Base-by-base conservation (phyloP, 768 basidiomycete species). In the Mycena pura region DNA sequence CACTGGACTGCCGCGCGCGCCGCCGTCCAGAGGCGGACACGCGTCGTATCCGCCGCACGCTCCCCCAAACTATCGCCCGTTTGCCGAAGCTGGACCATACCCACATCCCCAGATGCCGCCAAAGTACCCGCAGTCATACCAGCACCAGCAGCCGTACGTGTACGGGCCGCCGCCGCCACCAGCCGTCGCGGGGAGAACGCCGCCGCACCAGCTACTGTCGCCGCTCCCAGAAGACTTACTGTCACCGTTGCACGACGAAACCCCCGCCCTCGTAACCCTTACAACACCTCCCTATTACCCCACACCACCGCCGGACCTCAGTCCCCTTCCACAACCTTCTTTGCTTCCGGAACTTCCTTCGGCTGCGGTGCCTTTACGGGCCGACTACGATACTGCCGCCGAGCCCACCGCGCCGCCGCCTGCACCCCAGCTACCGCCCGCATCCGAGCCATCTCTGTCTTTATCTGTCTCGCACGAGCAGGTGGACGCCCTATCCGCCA, bases 211-310 rank as follows among this genome's bases (percentile, higher is more conserved):
- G 22, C n/a, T n/a, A n/a, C n/a, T n/a, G n/a, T 61, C 59, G 10
- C 60, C 46, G 40, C 47, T 60, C 3, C 45, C 59, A n/a, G 54
- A 53, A 25, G 51, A 47, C n/a, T n/a, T n/a, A 29, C 45, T 22
- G 25, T 39, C 36, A 14, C 55, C 45, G 6, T 19, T 15, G 25
- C 54, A 13, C n/a, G n/a, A n/a, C n/a, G n/a, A n/a, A n/a, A n/a
- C n/a, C n/a, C n/a, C n/a, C n/a, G n/a, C n/a, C n/a, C n/a, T n/a
- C n/a, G n/a, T n/a, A n/a, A n/a, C n/a, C n/a, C n/a, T n/a, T n/a
- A n/a, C n/a, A n/a, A n/a, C n/a, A n/a, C n/a, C n/a, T n/a, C n/a
- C n/a, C n/a, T n/a, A n/a, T n/a, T n/a, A n/a, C n/a, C n/a, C n/a
- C n/a, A n/a, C n/a, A n/a, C n/a, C n/a, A n/a, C 40, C 7, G 19